A percentile compares a stretch with the other conserved stretches of the same genome.
Conservation (phyloP, 805 yeast genomes). For the Tetrapisispora fleetii region DNA sequence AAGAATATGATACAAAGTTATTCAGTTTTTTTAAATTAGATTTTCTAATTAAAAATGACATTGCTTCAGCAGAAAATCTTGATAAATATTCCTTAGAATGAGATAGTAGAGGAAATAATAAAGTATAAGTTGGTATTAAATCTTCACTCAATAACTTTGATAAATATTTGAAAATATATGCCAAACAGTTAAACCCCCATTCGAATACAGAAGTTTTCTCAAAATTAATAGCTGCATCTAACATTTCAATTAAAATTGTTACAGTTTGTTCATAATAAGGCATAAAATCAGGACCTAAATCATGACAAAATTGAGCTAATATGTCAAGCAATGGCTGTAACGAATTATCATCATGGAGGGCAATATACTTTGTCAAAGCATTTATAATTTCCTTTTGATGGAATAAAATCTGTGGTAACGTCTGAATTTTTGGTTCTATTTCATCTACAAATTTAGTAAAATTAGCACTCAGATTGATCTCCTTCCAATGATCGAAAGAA, state of each 20-base stretch:
- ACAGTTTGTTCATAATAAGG: constrained; percentile 52
- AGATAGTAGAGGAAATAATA: constrained; percentile 51
- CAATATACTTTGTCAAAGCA: constrained; percentile 38
- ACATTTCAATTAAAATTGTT: constrained; percentile 37
- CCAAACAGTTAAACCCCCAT: constrained; percentile 74
- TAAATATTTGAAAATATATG: constrained; percentile 82
- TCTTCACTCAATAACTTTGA: constrained; percentile 54
- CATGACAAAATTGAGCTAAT: constrained; percentile 79
- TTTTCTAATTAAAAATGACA: constrained; percentile 74
- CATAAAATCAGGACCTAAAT: constrained; percentile 84
- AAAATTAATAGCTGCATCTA: constrained; percentile 34
- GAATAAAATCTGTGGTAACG: constrained; percentile 72
- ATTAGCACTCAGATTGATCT: constrained; percentile 64
- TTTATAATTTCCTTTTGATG: constrained; percentile 57
- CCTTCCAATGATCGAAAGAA: constrained; percentile 78
- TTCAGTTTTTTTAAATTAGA: constrained; percentile 40
- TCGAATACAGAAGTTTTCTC: constrained; percentile 60
- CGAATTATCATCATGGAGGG: constrained; percentile 54
- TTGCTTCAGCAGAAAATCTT: constrained; percentile 82
- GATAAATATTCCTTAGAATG: constrained; percentile 56
- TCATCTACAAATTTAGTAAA: constrained; percentile 55
- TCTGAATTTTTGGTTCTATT: constrained; percentile 46
- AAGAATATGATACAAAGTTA: constrained; percentile 36
- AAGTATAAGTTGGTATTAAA: constrained; percentile 56
- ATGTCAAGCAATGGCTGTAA: constrained; percentile 75